Percentiles rank a stretch among this genome's conserved stretches.
phyloP scores from a whole-genome alignment of 306 rosid species.

The Luffa acutangula region DNA sequence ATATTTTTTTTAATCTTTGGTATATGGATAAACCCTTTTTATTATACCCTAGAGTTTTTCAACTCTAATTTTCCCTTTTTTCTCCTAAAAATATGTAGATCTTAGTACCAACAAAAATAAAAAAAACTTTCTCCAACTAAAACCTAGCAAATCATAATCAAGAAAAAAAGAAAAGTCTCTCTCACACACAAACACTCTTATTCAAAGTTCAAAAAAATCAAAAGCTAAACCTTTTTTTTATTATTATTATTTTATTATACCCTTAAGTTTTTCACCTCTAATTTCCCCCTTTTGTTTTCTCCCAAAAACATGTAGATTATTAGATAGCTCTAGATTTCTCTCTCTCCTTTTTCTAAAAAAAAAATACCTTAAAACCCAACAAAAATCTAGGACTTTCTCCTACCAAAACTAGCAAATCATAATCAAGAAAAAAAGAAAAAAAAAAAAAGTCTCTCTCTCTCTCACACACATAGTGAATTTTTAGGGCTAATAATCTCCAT shows the following conservation, averaged over 20 bases:
- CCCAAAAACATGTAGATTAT: neutral
- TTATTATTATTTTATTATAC: neutral
- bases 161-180: too few relatives aligned
- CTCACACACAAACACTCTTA: too few relatives aligned
- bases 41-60: too few relatives aligned
- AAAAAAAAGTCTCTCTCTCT: too few relatives aligned
- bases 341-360: neutral
- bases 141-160: too few relatives aligned
- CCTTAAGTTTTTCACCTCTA: neutral
- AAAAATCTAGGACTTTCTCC: neutral
- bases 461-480: neutral
- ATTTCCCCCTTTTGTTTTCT: neutral
- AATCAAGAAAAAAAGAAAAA: neutral
- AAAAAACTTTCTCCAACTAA: too few relatives aligned
- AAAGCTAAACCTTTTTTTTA: neutral
- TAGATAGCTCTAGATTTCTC: neutral
- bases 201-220: neutral
- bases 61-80: too few relatives aligned
- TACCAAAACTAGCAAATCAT: neutral
- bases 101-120: too few relatives aligned
- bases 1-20: too few relatives aligned
- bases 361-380: neutral
- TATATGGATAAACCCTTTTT: too few relatives aligned
- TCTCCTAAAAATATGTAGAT: too few relatives aligned
- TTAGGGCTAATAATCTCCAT: neutral